These are phyloP conservation scores for Microglena sp. DNA, from an alignment of 139 green algal genomes.

Conservation along the genomic window DNA sequence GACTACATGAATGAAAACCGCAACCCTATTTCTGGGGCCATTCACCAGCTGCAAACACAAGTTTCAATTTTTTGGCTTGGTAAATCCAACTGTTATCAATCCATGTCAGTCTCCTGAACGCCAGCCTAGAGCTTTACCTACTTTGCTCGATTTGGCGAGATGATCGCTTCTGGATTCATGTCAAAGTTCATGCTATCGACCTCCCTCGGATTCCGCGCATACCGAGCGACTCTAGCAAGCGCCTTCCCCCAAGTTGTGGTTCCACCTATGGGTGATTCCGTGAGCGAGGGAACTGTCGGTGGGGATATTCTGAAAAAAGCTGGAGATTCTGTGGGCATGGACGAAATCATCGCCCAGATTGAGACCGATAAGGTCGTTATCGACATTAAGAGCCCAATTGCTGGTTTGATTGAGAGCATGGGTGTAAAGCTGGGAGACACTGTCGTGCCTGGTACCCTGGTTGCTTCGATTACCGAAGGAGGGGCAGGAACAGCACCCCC, in stretches of 20 bases:
- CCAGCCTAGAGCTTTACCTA: too few species aligned
- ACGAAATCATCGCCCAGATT: constrained; percentile 93
- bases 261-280: constrained; percentile 83
- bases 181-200: too few species aligned
- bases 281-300: constrained; percentile 79
- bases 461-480: background rate
- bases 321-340: constrained; percentile 67
- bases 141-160: too few species aligned
- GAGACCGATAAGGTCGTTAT: constrained; percentile 82
- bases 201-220: too few species aligned
- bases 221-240: too few species aligned
- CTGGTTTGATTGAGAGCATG: constrained; percentile 21
- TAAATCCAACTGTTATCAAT: too few species aligned
- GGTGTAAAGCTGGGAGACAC: constrained; percentile 9
- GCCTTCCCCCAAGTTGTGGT: constrained; percentile 39
- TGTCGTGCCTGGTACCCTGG: background rate
- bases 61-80: too few species aligned
- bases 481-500: background rate
- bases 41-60: too few species aligned
- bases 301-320: constrained; percentile 52
- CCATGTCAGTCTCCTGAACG: too few species aligned
- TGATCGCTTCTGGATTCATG: too few species aligned
- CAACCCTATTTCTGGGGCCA: too few species aligned
- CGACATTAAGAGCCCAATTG: constrained; percentile 31
- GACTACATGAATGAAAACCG: too few species aligned